Evolutionary conservation across 2,329 filamentous ascomycete species (phyloP).

Genomic region (Plectosphaerella plurivora): DNA sequence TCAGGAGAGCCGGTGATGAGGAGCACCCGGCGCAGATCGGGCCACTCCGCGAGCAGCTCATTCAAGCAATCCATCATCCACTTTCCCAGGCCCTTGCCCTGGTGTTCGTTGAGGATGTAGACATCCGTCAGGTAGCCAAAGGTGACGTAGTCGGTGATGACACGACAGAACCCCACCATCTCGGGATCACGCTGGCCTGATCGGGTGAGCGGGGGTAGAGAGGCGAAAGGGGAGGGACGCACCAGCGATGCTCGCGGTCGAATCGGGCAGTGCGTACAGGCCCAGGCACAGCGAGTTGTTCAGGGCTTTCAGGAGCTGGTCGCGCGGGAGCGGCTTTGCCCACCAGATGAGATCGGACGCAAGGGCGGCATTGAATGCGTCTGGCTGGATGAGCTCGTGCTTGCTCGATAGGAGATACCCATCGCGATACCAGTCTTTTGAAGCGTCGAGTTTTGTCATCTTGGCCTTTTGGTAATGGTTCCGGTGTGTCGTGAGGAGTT

Average conservation of each 20-base stretch:
- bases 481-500: too few relatives aligned
- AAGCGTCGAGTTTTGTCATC: slow-evolving; percentile 11
- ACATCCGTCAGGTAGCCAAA: slow-evolving; percentile 51
- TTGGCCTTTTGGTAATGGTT: not conserved
- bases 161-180: slow-evolving; percentile 33
- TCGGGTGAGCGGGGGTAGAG: not conserved
- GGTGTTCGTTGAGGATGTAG: slow-evolving; percentile 56
- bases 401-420: slow-evolving; percentile 60
- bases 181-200: slow-evolving; percentile 18
- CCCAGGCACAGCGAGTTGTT: slow-evolving; percentile 57
- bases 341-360: slow-evolving; percentile 57
- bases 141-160: slow-evolving; percentile 12
- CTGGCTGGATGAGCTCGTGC: slow-evolving; percentile 46
- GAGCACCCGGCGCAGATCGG: slow-evolving; percentile 54
- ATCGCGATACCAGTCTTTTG: slow-evolving; percentile 43
- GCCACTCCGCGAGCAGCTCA: slow-evolving; percentile 52
- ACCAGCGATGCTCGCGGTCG: slow-evolving; percentile 27
- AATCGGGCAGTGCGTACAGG: slow-evolving; percentile 39
- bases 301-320: slow-evolving; percentile 45
- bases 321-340: slow-evolving; percentile 46
- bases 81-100: slow-evolving; percentile 56
- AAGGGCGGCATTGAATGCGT: slow-evolving; percentile 51
- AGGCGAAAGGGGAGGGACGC: slow-evolving; percentile 4
- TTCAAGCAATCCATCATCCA: slow-evolving; percentile 61
- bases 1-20: slow-evolving; percentile 40